Conservation (phyloP, 2,329 filamentous ascomycete species). For the Massarina eburnea region DNA sequence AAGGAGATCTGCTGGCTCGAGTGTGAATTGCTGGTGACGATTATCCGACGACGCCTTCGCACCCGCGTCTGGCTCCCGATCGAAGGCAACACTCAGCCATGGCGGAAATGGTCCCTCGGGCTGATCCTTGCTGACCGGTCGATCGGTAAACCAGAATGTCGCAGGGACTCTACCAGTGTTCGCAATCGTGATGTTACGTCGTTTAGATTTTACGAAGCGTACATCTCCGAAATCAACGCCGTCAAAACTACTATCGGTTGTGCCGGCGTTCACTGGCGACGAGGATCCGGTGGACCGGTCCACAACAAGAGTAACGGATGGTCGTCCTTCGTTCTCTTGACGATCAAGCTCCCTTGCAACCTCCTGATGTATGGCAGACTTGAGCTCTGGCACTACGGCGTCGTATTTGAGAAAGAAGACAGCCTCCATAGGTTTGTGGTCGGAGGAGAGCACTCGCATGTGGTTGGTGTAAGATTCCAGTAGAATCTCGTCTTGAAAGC, state of each 20-base stretch:
- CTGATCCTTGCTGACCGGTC: constrained; percentile 56
- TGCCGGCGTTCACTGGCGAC: constrained; percentile 20
- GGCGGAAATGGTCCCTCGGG: constrained; percentile 50
- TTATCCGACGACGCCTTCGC: constrained; percentile 29
- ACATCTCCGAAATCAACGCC: constrained; percentile 79
- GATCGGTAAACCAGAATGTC: constrained; percentile 76
- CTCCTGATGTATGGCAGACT: constrained; percentile 80
- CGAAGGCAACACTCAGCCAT: constrained; percentile 74
- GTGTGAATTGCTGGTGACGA: constrained; percentile 57
- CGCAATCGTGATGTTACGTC: constrained; percentile 75
- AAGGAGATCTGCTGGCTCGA: constrained; percentile 84
- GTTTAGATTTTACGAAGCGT: constrained; percentile 66
- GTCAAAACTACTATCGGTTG: constrained; percentile 47
- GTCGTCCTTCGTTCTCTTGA: constrained; percentile 86
- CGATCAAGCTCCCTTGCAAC: constrained; percentile 86
- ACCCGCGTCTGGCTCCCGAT: constrained; percentile 50
- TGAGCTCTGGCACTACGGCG: constrained; percentile 80
- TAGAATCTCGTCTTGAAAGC: constrained; percentile 56
- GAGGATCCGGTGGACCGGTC: constrained; percentile 53
- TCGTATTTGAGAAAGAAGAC: constrained; percentile 85
- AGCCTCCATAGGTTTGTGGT: constrained; percentile 89
- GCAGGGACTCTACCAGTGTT: constrained; percentile 87
- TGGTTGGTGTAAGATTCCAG: constrained; percentile 80
- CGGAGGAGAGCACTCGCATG: constrained; percentile 86
- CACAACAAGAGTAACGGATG: constrained; percentile 78